Evolutionary conservation across 176 grass and related monocot species (phyloP).

Genomic region (Saccharum officinarum): DNA sequence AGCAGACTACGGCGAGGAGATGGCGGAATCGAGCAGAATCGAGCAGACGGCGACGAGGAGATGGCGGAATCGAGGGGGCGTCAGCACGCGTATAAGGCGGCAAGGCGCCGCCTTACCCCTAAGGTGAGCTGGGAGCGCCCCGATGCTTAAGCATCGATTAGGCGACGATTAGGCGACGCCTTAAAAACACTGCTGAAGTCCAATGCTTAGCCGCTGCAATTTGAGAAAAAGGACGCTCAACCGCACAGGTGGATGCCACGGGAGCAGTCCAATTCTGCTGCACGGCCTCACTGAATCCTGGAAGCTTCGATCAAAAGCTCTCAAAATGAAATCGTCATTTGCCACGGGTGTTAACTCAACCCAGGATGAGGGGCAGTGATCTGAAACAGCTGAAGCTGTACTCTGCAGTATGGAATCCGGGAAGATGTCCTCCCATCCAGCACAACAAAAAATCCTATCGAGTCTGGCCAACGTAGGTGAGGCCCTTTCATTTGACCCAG

Average conservation of each 20-base stretch:
- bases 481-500: background rate
- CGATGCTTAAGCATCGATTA: too few relatives aligned
- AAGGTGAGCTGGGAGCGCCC: too few relatives aligned
- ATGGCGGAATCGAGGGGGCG: too few relatives aligned
- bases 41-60: too few relatives aligned
- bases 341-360: background rate
- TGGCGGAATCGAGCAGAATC: too few relatives aligned
- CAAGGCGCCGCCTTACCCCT: too few relatives aligned
- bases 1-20: too few relatives aligned
- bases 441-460: background rate
- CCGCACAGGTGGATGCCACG: background rate
- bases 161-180: too few relatives aligned
- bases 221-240: background rate
- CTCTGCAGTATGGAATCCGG: background rate
- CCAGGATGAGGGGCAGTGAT: background rate
- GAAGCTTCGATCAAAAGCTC: background rate
- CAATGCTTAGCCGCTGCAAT: background rate
- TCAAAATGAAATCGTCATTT: background rate
- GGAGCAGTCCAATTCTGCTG: background rate
- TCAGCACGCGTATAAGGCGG: too few relatives aligned
- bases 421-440: background rate
- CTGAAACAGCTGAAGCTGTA: background rate
- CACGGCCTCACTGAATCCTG: background rate
- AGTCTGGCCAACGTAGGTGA: background rate
- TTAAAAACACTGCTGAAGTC: background rate